Percentiles rank a stretch among this genome's conserved stretches.
phyloP scores from a whole-genome alignment of 352 stramenopile genomes.

The Blastocystis sp. region DNA sequence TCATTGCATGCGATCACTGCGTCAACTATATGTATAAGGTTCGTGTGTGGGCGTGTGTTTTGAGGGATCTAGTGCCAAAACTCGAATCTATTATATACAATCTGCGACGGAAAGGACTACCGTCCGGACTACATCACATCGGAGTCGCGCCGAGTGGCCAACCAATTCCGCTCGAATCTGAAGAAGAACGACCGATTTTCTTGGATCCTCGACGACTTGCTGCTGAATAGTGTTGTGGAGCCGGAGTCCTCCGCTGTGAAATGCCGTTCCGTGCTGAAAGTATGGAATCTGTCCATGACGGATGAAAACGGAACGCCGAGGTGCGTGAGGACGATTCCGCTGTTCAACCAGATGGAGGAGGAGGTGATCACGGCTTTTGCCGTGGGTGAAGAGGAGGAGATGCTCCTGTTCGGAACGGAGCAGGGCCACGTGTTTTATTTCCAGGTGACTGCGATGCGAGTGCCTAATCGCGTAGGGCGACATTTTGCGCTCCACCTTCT shows the following conservation, averaged over 20 bases:
- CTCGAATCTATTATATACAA: constrained; percentile 43
- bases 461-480: background rate
- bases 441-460: background rate
- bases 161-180: constrained; percentile 39
- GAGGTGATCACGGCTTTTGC: constrained; percentile 34
- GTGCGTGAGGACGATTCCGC: constrained; percentile 37
- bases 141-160: constrained; percentile 33
- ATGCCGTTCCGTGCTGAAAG: constrained; percentile 4
- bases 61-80: constrained; percentile 43
- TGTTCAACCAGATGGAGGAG: constrained; percentile 56
- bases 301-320: constrained; percentile 23
- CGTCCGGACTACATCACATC: constrained; percentile 37
- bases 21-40: constrained; percentile 66
- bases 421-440: constrained; percentile 51
- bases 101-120: constrained; percentile 21
- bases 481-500: background rate
- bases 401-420: constrained; percentile 31
- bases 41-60: background rate
- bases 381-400: constrained; percentile 41
- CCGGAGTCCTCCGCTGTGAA: background rate
- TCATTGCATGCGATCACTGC: constrained; percentile 54
- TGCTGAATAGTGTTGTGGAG: constrained; percentile 7
- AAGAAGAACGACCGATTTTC: constrained; percentile 50
- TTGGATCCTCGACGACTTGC: constrained; percentile 52
- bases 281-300: constrained; percentile 25